Conservation (phyloP, 345 rosid genomes). For the Eucalyptus grandis region DNA sequence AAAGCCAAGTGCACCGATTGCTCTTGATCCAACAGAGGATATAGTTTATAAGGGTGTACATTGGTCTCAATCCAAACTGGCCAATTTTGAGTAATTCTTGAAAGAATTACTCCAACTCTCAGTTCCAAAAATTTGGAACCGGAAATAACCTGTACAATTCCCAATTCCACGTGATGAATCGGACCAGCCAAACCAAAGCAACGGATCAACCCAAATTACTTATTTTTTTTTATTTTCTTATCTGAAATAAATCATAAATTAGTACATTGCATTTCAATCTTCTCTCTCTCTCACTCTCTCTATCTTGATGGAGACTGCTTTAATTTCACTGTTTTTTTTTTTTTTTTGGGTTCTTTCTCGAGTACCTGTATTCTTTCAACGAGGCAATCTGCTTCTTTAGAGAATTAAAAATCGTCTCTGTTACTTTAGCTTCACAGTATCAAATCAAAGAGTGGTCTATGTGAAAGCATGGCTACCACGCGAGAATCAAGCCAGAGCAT, state of each 20-base stretch:
- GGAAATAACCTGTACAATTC: no score
- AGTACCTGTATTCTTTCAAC: neutral
- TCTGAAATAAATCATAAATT: no score
- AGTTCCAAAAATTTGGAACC: no score
- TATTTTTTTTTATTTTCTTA: no score
- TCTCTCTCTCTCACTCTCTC: no score
- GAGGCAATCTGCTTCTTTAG: neutral
- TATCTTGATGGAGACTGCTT: no score
- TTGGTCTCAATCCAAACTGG: accelerated
- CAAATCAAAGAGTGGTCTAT: neutral
- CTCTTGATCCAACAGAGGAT: neutral
- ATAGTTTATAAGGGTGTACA: no score
- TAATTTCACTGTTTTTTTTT: neutral
- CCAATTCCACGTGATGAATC: no score
- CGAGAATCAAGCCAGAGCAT: neutral
- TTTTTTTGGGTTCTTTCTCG: neutral
- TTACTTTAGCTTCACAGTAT: neutral
- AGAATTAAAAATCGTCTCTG: no score
- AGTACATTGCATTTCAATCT: no score
- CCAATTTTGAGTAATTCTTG: neutral
- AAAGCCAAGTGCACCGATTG: neutral
- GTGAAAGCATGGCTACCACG: neutral
- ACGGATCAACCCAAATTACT: neutral
- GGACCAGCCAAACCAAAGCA: no score
- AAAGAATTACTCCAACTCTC: no score